Percentiles rank a stretch among this genome's conserved stretches.
Conservation (phyloP, 495 filamentous ascomycete genomes). For the Hypoxylon fuscum region DNA sequence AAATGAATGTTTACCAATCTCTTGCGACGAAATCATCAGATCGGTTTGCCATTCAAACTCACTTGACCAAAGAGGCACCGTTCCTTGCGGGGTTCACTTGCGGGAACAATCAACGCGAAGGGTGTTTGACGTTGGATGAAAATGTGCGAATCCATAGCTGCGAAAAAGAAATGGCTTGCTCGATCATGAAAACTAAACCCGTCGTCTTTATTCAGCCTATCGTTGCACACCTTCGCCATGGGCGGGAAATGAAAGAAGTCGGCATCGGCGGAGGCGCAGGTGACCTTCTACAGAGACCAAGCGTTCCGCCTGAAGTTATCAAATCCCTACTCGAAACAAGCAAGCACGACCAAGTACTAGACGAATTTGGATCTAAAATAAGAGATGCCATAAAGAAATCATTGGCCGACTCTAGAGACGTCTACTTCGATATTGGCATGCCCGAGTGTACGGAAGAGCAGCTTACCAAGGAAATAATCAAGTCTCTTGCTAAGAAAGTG, state of each 20-base stretch:
- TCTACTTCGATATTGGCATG: conserved; percentile 46
- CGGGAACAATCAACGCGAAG: conserved; percentile 73
- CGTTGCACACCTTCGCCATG: conserved; percentile 64
- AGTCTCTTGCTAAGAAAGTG: conserved; percentile 44
- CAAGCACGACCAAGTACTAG: conserved; percentile 47
- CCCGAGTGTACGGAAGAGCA: conserved; percentile 37
- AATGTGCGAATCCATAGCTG: conserved; percentile 86
- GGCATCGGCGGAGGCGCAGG: conserved; percentile 83
- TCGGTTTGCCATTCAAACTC: conserved; percentile 46
- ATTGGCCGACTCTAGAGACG: conserved; percentile 40
- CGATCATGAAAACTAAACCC: conserved; percentile 59
- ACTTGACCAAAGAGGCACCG: conserved; percentile 65
- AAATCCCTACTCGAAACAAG: conserved; percentile 56
- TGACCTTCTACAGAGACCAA: conserved; percentile 72
- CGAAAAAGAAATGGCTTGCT: conserved; percentile 75
- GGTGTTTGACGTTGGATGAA: conserved; percentile 73
- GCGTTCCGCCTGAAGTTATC: conserved; percentile 58
- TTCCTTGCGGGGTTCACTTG: conserved; percentile 78
- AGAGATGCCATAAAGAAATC: conserved; percentile 39
- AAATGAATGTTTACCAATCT: conserved; percentile 75
- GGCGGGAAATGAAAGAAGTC: conserved; percentile 71
- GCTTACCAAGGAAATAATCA: conserved; percentile 34
- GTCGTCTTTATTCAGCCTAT: conserved; percentile 84
- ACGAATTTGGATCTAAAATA: conserved; percentile 39
- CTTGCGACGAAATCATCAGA: conserved; percentile 54